Evolutionary conservation across 345 rosid genomes (phyloP), one percentile per base, ranked within the genome.

Genomic region (Citropsis articulata): DNA sequence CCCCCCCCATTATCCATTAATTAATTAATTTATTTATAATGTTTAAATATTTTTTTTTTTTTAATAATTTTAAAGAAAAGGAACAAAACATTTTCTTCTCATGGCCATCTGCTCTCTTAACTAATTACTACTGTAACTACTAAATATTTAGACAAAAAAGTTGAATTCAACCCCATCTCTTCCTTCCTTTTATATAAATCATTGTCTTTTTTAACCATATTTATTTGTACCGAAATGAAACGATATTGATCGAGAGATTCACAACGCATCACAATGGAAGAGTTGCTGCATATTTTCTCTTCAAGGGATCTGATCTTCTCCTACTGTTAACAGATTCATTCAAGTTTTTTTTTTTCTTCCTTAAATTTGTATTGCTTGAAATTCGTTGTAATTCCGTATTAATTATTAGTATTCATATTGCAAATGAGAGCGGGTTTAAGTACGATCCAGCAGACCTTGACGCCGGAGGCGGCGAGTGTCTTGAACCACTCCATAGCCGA

Each of bases 381-480:
- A 45, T 45, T 45, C 50, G 14, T 45, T 45, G 4, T 13, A 45
- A 53, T 53, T 16, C 22, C 18, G n/a, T 18, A 5, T 45, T 45
- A 18, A 5, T 18, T 53, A 5, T 53, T 53, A 53, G 21, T 53
- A 53, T 18, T 53, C 6, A 18, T 53, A 53, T 53, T n/a, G 71
- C 83, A 85, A 75, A 96, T 96, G 99, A 96, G 98, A 94, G 94
- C 98, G 9, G 99, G 95, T 64, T 81, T 96, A 40, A 89, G 90
- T 80, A 94, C 98, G 79, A 94, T 96, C 88, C 99, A 94, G 86
- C 99, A 96, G 83, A 96, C 99, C 75, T 88, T 96, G 66, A 94
- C 99, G 75, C 89, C 94, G n/a, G 99, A 96, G 84, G 98, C 99
- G 81, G 98, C 98, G 70, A 80, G 80, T 42, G 97, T 96, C 62